These are phyloP conservation scores for Didymella arachidicola DNA, from an alignment of 2,329 filamentous ascomycete species.

Conservation along the genomic window DNA sequence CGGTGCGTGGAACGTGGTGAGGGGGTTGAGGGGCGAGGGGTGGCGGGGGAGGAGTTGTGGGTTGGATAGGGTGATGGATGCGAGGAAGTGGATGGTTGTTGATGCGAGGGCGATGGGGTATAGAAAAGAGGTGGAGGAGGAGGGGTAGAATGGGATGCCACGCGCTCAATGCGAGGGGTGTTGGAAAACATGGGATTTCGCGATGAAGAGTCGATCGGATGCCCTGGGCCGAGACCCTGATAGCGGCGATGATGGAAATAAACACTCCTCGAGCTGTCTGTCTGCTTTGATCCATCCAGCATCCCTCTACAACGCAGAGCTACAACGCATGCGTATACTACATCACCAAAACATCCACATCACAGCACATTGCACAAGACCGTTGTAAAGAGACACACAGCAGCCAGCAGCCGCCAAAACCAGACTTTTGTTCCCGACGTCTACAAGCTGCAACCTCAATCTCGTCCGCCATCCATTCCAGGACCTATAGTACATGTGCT, in stretches of 20 bases:
- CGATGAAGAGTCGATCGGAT: no score
- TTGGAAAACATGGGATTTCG: no score
- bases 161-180: no score
- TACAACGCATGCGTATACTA: no score
- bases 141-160: neutral
- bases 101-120: slow-evolving; percentile 3
- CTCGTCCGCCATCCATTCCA: slow-evolving; percentile 23
- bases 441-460: neutral
- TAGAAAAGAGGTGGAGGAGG: neutral
- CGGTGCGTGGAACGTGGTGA: slow-evolving; percentile 63
- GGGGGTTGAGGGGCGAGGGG: slow-evolving; percentile 46
- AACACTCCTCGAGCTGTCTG: no score
- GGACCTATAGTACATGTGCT: slow-evolving; percentile 39
- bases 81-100: slow-evolving; percentile 22
- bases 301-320: no score
- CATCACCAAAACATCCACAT: neutral
- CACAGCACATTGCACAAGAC: neutral
- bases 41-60: slow-evolving; percentile 41
- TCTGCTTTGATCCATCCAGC: no score
- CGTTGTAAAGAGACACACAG: slow-evolving; percentile 20
- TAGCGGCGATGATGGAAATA: no score
- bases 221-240: no score
- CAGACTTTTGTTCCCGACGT: slow-evolving; percentile 15
- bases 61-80: slow-evolving; percentile 32
- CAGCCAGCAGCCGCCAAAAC: slow-evolving; percentile 28